Percentiles rank a stretch among this genome's conserved stretches.
Evolutionary conservation across 208 protist genomes (phyloP).

Genomic region (Angomonas desouzai): DNA sequence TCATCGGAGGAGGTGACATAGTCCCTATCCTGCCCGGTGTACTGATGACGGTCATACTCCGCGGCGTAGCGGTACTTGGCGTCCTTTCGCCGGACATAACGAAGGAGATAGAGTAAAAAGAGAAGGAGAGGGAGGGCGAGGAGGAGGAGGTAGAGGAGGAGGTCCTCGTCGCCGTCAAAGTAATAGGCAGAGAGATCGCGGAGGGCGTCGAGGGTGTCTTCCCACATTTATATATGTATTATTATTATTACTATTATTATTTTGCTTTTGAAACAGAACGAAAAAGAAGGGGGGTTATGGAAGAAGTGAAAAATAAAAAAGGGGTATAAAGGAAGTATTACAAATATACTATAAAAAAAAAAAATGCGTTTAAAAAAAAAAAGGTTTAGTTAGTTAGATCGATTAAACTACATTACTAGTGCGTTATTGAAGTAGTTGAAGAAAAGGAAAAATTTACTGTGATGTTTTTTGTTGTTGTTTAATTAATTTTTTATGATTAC

Average conservation of each 20-base stretch:
- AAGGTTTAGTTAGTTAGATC: no score
- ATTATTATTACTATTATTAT: constrained; percentile 5
- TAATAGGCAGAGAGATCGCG: constrained; percentile 19
- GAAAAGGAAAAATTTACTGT: not conserved
- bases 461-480: constrained; percentile 1
- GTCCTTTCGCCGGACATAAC: constrained; percentile 9
- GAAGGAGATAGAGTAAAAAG: constrained; percentile 14
- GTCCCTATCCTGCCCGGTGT: not conserved
- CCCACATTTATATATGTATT: not conserved
- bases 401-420: not conserved
- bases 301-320: constrained; percentile 10
- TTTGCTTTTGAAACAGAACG: not conserved
- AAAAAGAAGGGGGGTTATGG: not conserved
- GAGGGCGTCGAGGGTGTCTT: constrained; percentile 6
- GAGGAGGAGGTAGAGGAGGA: constrained; percentile 23
- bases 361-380: no score
- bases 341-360: constrained; percentile 10
- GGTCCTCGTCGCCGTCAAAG: constrained; percentile 38
- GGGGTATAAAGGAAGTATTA: no score
- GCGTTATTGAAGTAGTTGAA: not conserved
- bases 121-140: constrained; percentile 18
- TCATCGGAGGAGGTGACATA: constrained; percentile 15
- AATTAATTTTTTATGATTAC: not conserved
- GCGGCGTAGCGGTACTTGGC: constrained; percentile 30
- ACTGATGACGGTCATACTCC: constrained; percentile 20